These are phyloP conservation scores for Penicillium sp. DNA, from an alignment of 2,329 filamentous ascomycete genomes.

Conservation along the genomic window DNA sequence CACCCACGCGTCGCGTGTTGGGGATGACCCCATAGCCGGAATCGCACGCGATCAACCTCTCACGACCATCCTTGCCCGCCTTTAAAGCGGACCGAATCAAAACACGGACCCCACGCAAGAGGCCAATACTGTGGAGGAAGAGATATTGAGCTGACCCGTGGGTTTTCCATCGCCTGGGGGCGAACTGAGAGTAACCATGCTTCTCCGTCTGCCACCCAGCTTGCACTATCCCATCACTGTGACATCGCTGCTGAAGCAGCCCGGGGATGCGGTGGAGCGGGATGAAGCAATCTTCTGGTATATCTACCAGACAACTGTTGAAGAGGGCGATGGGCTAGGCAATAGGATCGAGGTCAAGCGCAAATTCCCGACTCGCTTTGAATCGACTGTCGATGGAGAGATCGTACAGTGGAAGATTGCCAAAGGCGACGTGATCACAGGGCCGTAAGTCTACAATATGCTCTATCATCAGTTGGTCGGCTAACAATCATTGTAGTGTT, in stretches of 20 bases:
- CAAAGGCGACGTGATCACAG: constrained; percentile 43
- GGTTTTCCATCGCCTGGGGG: constrained; percentile 11
- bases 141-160: constrained; percentile 5
- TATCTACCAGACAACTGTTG: constrained; percentile 71
- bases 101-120: not conserved
- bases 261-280: constrained; percentile 70
- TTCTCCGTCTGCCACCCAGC: constrained; percentile 48
- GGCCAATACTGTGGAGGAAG: not conserved
- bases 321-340: constrained; percentile 64
- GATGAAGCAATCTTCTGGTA: constrained; percentile 80
- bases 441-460: constrained; percentile 34
- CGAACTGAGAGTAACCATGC: constrained; percentile 35
- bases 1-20: constrained; percentile 20
- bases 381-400: constrained; percentile 76
- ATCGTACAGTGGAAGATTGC: constrained; percentile 70
- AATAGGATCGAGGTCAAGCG: constrained; percentile 66
- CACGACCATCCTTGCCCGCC: constrained; percentile 3
- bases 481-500: constrained; percentile 38
- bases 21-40: constrained; percentile 21
- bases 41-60: constrained; percentile 21
- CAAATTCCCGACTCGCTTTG: constrained; percentile 72
- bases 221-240: constrained; percentile 93
- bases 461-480: not conserved
- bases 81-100: constrained; percentile 1
- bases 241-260: constrained; percentile 71